A percentile compares a stretch with the other conserved stretches of the same genome.
Evolutionary conservation across 192 early-diverging fungal genomes (phyloP).

Genomic region (Phycomyces nitens): DNA sequence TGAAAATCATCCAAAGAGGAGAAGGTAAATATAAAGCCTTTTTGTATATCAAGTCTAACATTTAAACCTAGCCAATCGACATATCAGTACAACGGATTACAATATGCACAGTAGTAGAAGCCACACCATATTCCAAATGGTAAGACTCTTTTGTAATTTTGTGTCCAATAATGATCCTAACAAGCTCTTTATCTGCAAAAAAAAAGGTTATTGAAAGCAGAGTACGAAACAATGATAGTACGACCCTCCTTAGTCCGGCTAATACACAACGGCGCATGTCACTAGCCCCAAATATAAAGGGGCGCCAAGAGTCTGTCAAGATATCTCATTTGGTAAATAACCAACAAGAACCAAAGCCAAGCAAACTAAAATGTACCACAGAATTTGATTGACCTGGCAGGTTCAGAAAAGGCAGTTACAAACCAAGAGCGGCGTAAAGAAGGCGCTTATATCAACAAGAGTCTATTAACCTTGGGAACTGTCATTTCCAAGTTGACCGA

Average conservation of each 20-base stretch:
- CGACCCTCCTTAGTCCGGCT: conserved; percentile 23
- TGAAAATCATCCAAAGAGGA: conserved; percentile 71
- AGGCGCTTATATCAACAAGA: conserved; percentile 85
- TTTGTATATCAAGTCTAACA: too few relatives aligned
- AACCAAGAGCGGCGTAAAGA: conserved; percentile 16
- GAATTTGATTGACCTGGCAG: conserved; percentile 96
- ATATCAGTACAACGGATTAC: conserved; percentile 88
- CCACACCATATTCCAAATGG: conserved; percentile 95
- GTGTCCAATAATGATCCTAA: not conserved
- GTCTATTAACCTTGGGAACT: conserved; percentile 83
- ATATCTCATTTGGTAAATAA: conserved; percentile 39
- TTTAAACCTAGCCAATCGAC: conserved; percentile 60
- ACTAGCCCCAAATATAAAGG: too few relatives aligned
- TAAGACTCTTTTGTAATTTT: conserved; percentile 23
- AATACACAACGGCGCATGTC: conserved; percentile 29
- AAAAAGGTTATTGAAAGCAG: conserved; percentile 75
- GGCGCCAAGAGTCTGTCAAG: conserved; percentile 23
- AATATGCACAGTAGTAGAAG: conserved; percentile 90
- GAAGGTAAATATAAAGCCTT: conserved; percentile 51
- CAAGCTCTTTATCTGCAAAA: conserved; percentile 1
- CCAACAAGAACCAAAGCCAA: not conserved
- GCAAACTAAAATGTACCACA: conserved; percentile 14
- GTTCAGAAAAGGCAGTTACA: conserved; percentile 52
- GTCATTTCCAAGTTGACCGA: conserved; percentile 92
- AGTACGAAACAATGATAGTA: conserved; percentile 44